Conservation (phyloP, 2,329 filamentous ascomycete species). For the Cadophora luteo-olivacea region DNA sequence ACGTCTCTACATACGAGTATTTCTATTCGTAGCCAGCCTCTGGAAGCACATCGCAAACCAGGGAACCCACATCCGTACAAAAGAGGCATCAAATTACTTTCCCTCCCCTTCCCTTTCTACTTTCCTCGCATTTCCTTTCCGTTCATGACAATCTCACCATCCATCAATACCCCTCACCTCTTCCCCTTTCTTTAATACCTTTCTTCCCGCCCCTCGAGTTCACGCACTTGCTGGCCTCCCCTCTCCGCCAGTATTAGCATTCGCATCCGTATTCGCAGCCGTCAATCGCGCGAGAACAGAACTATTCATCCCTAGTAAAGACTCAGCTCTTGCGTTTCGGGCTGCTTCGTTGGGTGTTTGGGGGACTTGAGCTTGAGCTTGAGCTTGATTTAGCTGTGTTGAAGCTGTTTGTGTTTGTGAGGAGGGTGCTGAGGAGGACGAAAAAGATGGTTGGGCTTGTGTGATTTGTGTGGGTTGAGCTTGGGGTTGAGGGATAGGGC, state of each 20-base stretch:
- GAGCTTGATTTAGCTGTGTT: background rate
- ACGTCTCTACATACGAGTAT: too few relatives aligned
- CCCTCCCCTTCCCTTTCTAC: too few relatives aligned
- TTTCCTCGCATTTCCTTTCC: too few relatives aligned
- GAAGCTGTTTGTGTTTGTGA: background rate
- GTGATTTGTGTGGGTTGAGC: too few relatives aligned
- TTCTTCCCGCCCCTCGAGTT: background rate
- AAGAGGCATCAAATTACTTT: too few relatives aligned
- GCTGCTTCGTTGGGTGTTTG: background rate
- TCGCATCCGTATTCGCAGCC: slow-evolving; percentile 9
- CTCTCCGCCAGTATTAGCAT: background rate
- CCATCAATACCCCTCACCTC: background rate
- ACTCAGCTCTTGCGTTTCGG: background rate
- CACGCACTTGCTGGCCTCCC: background rate
- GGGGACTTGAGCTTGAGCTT: background rate
- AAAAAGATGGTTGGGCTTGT: background rate
- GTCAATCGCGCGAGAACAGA: background rate
- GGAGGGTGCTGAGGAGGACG: background rate
- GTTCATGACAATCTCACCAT: too few relatives aligned
- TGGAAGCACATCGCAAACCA: too few relatives aligned
- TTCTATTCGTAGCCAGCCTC: too few relatives aligned
- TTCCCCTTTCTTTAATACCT: background rate
- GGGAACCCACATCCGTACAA: too few relatives aligned
- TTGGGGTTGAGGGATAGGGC: background rate
- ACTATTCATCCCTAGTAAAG: background rate